phyloP scores from a whole-genome alignment of 129 eudicot genomes.

The Deinandra increscens region DNA sequence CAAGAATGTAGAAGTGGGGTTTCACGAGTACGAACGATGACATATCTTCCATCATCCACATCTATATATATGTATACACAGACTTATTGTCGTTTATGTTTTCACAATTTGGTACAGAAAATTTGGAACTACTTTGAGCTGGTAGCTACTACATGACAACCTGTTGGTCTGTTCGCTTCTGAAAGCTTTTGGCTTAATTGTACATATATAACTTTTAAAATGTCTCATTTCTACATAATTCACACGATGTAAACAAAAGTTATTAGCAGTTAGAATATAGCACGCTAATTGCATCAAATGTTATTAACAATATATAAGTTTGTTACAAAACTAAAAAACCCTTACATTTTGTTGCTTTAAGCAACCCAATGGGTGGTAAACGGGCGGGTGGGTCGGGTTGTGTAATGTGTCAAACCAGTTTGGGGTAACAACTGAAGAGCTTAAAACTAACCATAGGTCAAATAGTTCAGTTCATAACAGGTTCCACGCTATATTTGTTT shows the following conservation, averaged over 20 bases:
- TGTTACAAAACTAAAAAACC: too few relatives aligned
- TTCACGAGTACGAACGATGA: slow-evolving; percentile 8
- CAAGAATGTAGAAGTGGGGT: slow-evolving; percentile 17
- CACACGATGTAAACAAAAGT: not conserved
- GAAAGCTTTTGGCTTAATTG: not conserved
- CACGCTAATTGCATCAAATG: not conserved
- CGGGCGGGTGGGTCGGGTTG: not conserved
- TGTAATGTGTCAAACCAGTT: not conserved
- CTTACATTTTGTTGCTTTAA: not conserved
- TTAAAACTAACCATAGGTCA: too few relatives aligned
- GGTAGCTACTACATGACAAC: slow-evolving; percentile 12
- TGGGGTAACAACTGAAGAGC: too few relatives aligned
- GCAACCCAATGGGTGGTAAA: not conserved
- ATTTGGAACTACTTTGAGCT: slow-evolving; percentile 20
- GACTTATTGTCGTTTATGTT: slow-evolving; percentile 21
- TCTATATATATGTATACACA: not conserved
- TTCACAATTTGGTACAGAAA: not conserved
- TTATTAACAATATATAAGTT: not conserved
- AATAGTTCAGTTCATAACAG: too few relatives aligned
- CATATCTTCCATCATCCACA: slow-evolving; percentile 5
- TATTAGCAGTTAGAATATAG: too few relatives aligned
- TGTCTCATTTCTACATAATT: not conserved
- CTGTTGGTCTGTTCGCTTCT: slow-evolving; percentile 8
- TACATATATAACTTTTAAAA: not conserved
- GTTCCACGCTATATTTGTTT: too few relatives aligned